Evolutionary conservation across 192 early-diverging fungal species (phyloP), one percentile per base, ranked within the genome.

Genomic region (Podila clonocystis): DNA sequence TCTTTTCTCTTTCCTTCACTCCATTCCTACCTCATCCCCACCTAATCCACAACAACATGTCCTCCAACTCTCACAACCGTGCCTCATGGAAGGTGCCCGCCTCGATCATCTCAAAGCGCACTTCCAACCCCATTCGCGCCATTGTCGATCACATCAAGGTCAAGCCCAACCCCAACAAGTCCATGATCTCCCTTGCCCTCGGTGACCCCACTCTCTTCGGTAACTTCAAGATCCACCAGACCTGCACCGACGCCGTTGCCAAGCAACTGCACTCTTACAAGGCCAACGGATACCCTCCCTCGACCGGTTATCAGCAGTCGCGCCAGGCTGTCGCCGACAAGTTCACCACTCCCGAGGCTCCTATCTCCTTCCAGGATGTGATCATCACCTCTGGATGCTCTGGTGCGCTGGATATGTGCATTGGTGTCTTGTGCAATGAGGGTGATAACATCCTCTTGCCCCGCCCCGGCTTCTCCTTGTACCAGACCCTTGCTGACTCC

Each of bases 181-280:
- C 83, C 61, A 84, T 92, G 66, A 92, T 94, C 68, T 90, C 90
- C 50, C 86, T 92, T 36, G 88, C 92, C 19, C 83, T 92, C 33
- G 89, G 95, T 60, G 96, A 97, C 82, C 96, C 96, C 17, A 95
- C 96, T 7, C 87, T 91, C 48, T 95, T 94, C 89, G 96, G 96
- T 38, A 97, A 97, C 86, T 93, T 97, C 84, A 94, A 96, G 73
- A 86, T 93, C 28, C 88, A 93, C 75, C 75, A 89, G 11, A 87
- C 75, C 33, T 85, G 85, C 52, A 91, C 91, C 67, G 90, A 95
- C 19, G 91, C 94, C n/a, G 90, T 97, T 33, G 83, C 88, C 26
- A 85, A 89, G 49, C 86, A 92, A 28, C 73, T 94, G 36, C 65
- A 90, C 36, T 88, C 86, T n/a, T 94, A 86, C 84, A 89, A 90